Evolutionary conservation across 257 asterid genomes (phyloP), one percentile per base, ranked within the genome.

Genomic region (Solanum gracilifrons): DNA sequence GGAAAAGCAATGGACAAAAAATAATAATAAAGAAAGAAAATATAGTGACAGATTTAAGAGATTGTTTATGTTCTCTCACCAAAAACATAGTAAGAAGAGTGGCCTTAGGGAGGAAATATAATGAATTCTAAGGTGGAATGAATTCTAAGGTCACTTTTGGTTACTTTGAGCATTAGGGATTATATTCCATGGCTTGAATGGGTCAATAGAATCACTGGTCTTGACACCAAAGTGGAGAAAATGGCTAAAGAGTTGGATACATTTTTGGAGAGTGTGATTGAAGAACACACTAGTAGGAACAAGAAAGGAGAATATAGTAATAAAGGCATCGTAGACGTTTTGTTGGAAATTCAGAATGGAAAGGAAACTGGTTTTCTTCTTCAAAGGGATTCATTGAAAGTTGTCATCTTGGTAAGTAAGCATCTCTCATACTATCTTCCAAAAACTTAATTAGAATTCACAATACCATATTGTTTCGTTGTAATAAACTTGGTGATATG

Each of bases 41-140:
- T n/a, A n/a, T n/a, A n/a, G n/a, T n/a, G n/a, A n/a, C n/a, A n/a
- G n/a, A n/a, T n/a, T n/a, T n/a, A n/a, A n/a, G n/a, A n/a, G n/a
- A n/a, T n/a, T n/a, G n/a, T n/a, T n/a, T n/a, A n/a, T n/a, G n/a
- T n/a, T n/a, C n/a, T n/a, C n/a, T n/a, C n/a, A n/a, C n/a, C n/a
- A n/a, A n/a, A n/a, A n/a, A n/a, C n/a, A n/a, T n/a, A n/a, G n/a
- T n/a, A n/a, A n/a, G n/a, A n/a, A 90, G 93, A 88, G 93, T 86
- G 72, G 91, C 92, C 1, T 39, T 92, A 4, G 95, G 96, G 43
- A 90, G 51, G 84, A 91, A 88, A 82, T 91, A 90, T 27, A 66
- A 87, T 2, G 86, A 90, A 9, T n/a, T n/a, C n/a, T n/a, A n/a
- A n/a, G 92, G 36, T 1, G 93, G 98, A 2, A 88, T 62, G 85